These are phyloP conservation scores for Madurella mycetomatis DNA, from an alignment of 2,329 filamentous ascomycete species.

Conservation along the genomic window DNA sequence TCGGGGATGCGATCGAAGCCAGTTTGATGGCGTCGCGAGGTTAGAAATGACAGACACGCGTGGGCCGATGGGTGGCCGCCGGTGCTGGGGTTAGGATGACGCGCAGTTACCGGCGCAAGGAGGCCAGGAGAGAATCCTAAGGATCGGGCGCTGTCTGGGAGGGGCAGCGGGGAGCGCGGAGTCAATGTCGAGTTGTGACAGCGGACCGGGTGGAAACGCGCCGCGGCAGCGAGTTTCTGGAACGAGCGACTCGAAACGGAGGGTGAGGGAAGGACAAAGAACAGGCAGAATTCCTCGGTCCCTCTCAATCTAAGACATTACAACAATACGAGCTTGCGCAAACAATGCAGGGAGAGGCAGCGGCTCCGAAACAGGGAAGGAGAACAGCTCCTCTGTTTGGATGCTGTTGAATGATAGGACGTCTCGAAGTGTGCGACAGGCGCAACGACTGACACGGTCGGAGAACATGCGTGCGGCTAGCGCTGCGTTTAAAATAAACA, in stretches of 20 bases:
- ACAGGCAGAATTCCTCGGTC: constrained; percentile 1
- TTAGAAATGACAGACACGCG: not conserved
- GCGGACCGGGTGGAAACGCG: not conserved
- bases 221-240: not conserved
- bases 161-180: not conserved
- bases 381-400: not conserved
- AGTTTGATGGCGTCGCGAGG: constrained; percentile 25
- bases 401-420: not conserved
- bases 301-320: constrained; percentile 10
- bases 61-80: not conserved
- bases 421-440: not conserved
- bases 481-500: too few relatives aligned
- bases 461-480: too few relatives aligned
- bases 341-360: too few relatives aligned
- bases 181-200: not conserved
- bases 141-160: not conserved
- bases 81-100: not conserved
- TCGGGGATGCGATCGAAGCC: constrained; percentile 24
- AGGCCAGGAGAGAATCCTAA: not conserved
- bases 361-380: not conserved
- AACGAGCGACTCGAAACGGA: constrained; percentile 15
- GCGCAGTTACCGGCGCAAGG: not conserved
- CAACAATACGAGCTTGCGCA: not conserved
- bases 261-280: constrained; percentile 4
- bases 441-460: too few relatives aligned